Conservation (phyloP, 2,329 filamentous ascomycete genomes). For the Fusarium brevicatenulatum region DNA sequence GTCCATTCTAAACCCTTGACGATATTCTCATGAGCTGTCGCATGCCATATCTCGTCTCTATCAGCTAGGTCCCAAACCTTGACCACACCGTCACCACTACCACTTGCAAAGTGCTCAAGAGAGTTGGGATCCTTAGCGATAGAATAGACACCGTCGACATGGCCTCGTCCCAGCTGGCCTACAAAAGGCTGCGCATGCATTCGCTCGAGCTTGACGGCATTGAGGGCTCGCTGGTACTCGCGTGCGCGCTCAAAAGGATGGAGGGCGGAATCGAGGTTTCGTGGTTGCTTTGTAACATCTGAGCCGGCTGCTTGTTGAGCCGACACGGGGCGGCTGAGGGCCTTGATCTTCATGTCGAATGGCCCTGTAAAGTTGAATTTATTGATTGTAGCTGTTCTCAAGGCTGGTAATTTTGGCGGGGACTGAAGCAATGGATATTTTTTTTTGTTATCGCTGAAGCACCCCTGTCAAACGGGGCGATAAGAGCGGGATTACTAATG, state of each 20-base stretch:
- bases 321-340: conserved; percentile 72
- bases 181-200: conserved; percentile 85
- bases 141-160: conserved; percentile 87
- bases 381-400: conserved; percentile 9
- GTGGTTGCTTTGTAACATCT: conserved; percentile 70
- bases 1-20: conserved; percentile 95
- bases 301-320: conserved; percentile 74
- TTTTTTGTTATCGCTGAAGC: conserved; percentile 46
- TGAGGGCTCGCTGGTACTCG: conserved; percentile 70
- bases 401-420: conserved; percentile 36
- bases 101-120: conserved; percentile 80
- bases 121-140: conserved; percentile 83
- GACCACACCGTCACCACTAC: conserved; percentile 89
- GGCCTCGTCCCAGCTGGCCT: conserved; percentile 85
- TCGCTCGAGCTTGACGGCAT: conserved; percentile 91
- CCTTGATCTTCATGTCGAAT: conserved; percentile 67
- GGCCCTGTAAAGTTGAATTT: background rate
- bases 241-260: conserved; percentile 92
- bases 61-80: conserved; percentile 89
- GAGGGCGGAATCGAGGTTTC: conserved; percentile 83
- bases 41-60: conserved; percentile 78
- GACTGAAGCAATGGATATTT: conserved; percentile 39
- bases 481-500: conserved; percentile 48
- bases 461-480: conserved; percentile 29
- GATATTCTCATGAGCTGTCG: conserved; percentile 89